These are phyloP conservation scores for Microcera coccophila DNA, from an alignment of 2,329 filamentous ascomycete genomes.

Conservation along the genomic window DNA sequence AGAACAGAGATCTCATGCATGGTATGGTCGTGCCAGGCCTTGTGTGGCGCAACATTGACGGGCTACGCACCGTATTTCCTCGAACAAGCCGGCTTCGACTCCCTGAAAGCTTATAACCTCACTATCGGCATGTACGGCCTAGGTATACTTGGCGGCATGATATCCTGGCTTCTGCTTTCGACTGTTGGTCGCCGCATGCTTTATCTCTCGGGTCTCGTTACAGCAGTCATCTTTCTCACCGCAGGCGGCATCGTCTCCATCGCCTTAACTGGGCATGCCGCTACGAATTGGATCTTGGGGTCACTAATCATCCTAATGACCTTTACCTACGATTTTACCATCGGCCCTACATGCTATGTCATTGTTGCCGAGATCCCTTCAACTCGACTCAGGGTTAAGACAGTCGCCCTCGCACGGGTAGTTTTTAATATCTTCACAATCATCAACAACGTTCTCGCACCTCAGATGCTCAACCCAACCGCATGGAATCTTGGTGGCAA, in stretches of 20 bases:
- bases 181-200: constrained; percentile 38
- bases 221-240: constrained; percentile 35
- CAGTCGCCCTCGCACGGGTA: constrained; percentile 41
- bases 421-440: constrained; percentile 42
- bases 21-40: constrained; percentile 37
- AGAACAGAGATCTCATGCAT: constrained; percentile 39
- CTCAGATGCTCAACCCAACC: constrained; percentile 27
- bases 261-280: constrained; percentile 2
- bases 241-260: constrained; percentile 23
- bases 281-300: constrained; percentile 11
- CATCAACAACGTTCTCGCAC: constrained; percentile 36
- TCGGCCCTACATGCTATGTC: constrained; percentile 36
- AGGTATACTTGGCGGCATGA: constrained; percentile 37
- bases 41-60: constrained; percentile 34
- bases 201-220: constrained; percentile 34
- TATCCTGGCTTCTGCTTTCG: constrained; percentile 40
- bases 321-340: constrained; percentile 31
- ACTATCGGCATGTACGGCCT: constrained; percentile 39
- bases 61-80: constrained; percentile 37
- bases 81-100: constrained; percentile 35
- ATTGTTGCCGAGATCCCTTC: constrained; percentile 41
- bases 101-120: constrained; percentile 36
- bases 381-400: constrained; percentile 42
- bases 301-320: constrained; percentile 30
- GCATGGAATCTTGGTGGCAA: constrained; percentile 36